These are phyloP conservation scores for Fistulinella cinereoalba DNA, from an alignment of 1,284 basidiomycete genomes.

Conservation along the genomic window DNA sequence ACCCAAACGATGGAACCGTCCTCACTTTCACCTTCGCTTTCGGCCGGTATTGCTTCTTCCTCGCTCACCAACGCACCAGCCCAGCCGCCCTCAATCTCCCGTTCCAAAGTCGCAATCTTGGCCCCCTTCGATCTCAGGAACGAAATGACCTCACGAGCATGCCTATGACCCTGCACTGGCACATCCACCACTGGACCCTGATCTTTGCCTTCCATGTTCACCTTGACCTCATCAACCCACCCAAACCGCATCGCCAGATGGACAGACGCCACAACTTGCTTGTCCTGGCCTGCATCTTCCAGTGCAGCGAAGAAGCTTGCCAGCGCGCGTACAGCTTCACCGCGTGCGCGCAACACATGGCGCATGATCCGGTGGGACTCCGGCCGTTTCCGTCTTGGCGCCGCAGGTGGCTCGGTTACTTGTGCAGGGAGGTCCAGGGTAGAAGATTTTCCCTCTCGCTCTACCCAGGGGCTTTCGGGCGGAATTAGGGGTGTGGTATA, in stretches of 20 bases:
- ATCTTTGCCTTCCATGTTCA: conserved; percentile 24
- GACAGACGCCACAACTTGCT: conserved; percentile 52
- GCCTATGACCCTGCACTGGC: conserved; percentile 52
- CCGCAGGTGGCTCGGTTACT: conserved; percentile 40
- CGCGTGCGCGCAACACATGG: conserved; percentile 79
- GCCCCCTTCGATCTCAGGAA: conserved; percentile 66
- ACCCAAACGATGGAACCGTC: conserved; percentile 38
- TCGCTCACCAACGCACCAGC: conserved; percentile 57
- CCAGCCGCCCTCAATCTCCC: conserved; percentile 56
- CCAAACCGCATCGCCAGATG: conserved; percentile 62
- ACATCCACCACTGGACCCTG: conserved; percentile 21
- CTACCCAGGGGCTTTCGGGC: conserved; percentile 68
- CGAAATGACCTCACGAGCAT: conserved; percentile 57
- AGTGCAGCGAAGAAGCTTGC: conserved; percentile 69
- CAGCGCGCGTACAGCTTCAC: conserved; percentile 73
- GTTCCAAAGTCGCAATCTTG: conserved; percentile 53
- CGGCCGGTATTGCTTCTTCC: conserved; percentile 47
- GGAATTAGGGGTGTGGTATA: conserved; percentile 68
- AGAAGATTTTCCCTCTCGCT: conserved; percentile 38
- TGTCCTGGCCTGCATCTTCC: conserved; percentile 44
- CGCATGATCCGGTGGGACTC: conserved; percentile 80
- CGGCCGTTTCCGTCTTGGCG: conserved; percentile 49
- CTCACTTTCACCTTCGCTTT: conserved; percentile 33
- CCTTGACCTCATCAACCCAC: conserved; percentile 36
- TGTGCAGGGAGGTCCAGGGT: conserved; percentile 27